A percentile compares a stretch with the other conserved stretches of the same genome.
These are phyloP conservation scores for Perkinsus marinus DNA, from an alignment of 169 alveolate species.

Conservation along the genomic window DNA sequence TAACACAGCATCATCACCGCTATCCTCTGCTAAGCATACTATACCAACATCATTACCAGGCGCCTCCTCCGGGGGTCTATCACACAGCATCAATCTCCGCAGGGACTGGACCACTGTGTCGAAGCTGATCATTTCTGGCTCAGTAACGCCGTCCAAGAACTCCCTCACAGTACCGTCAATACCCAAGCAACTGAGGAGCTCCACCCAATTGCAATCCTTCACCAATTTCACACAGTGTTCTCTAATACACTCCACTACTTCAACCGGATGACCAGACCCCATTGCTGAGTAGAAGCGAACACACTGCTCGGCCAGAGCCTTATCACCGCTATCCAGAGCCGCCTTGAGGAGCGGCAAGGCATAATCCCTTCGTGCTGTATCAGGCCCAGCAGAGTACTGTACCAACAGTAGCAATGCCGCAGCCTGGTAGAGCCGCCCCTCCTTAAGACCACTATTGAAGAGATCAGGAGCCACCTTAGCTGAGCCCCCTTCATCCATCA, in stretches of 20 bases:
- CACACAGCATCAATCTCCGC: not conserved
- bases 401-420: not conserved
- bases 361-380: not conserved
- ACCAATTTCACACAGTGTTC: not conserved
- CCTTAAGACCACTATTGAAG: not conserved
- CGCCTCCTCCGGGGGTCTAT: not conserved
- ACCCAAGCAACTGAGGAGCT: not conserved
- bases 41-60: not conserved
- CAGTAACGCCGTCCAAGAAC: not conserved
- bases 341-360: not conserved
- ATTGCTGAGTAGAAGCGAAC: not conserved
- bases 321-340: not conserved
- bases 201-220: not conserved
- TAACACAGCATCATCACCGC: not conserved
- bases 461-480: not conserved
- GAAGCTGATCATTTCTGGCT: not conserved
- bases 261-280: not conserved
- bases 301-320: not conserved
- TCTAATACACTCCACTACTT: not conserved
- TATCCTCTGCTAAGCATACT: not conserved
- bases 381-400: not conserved
- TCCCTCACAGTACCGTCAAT: not conserved
- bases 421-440: not conserved
- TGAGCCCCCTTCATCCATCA: not conserved
- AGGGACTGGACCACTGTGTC: not conserved